Base-by-base conservation (phyloP, 345 rosid genomes). In the Firmiana major region DNA sequence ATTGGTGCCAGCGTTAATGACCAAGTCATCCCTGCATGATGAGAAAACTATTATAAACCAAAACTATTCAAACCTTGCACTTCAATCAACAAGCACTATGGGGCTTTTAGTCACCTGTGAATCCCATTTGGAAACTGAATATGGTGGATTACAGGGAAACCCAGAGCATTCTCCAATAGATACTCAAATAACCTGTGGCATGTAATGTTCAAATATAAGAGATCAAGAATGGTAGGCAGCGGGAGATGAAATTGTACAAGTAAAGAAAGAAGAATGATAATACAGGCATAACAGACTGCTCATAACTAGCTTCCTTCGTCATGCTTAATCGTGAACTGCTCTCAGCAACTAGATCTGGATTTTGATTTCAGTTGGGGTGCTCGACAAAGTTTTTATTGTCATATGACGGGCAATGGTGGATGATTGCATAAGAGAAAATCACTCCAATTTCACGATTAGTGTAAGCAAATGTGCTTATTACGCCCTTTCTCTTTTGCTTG, bases 121-220 rank as follows among this genome's bases (percentile, higher is more conserved):
- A 78, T 81, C 43, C 88, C 93, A 19, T 74, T 84, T 64, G 97
- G 94, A 84, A 92, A 93, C 75, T 85, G 86, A 60, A 96, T 88
- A 83, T 93, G 97, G 89, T 96, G 99, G 86, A 96, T 90, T 42
- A 96, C 98, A 1, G 99, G 97, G 84, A 91, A 91, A 45, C 84
- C 81, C 53, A 93, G 81, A 84, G 76, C 73, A 76, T 89, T 93
- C 48, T 89, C 96, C 0, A 88, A 81, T 31, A 96, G 87, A 81
- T 85, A 93, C 90, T 96, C 98, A 78, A 96, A 96, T 21, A 93
- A 83, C 88, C 99, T 95, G 87, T 78, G 79, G 74, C 24, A 67
- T 54, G 40, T 53, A 57, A 31, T 8, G 36, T 63, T 46, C 21
- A 68, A 42, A 54, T 45, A 51, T 69, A 26, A 9, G 59, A n/a